These are phyloP conservation scores for Meyerozyma athensensis DNA, from an alignment of 1,139 yeast genomes.

Conservation along the genomic window DNA sequence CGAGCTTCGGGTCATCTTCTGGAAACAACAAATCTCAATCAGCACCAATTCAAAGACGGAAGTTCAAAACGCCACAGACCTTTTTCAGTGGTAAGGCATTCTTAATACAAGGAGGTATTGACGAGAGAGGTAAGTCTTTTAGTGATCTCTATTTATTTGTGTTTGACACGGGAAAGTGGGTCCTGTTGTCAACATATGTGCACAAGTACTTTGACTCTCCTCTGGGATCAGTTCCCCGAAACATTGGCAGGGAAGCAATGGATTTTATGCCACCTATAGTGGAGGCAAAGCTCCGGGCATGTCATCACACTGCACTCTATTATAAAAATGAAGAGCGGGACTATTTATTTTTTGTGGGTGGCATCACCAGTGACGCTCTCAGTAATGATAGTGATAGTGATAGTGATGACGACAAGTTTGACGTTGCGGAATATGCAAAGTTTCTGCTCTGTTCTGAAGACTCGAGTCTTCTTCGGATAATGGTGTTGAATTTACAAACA, in stretches of 20 bases:
- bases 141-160: conserved; percentile 32
- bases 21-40: too few relatives aligned
- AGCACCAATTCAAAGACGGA: conserved; percentile 1
- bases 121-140: conserved; percentile 25
- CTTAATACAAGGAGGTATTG: conserved; percentile 41
- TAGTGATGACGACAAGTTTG: conserved; percentile 27
- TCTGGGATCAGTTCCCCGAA: conserved; percentile 16
- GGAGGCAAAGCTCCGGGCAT: conserved; percentile 41
- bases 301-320: conserved; percentile 39
- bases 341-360: conserved; percentile 39
- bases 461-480: conserved; percentile 28
- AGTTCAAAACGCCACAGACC: conserved; percentile 9
- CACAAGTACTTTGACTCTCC: conserved; percentile 35
- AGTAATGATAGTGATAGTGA: neutral
- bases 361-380: conserved; percentile 34
- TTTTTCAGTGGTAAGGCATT: conserved; percentile 28
- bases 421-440: conserved; percentile 31
- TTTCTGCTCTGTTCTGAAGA: conserved; percentile 25
- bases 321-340: conserved; percentile 33
- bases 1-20: neutral
- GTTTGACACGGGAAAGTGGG: conserved; percentile 36
- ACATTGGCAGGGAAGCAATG: conserved; percentile 30
- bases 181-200: conserved; percentile 27
- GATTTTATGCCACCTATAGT: conserved; percentile 24
- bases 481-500: conserved; percentile 36